These are phyloP conservation scores for Hypoxylon sp. DNA, from an alignment of 2,329 filamentous ascomycete genomes.

Conservation along the genomic window DNA sequence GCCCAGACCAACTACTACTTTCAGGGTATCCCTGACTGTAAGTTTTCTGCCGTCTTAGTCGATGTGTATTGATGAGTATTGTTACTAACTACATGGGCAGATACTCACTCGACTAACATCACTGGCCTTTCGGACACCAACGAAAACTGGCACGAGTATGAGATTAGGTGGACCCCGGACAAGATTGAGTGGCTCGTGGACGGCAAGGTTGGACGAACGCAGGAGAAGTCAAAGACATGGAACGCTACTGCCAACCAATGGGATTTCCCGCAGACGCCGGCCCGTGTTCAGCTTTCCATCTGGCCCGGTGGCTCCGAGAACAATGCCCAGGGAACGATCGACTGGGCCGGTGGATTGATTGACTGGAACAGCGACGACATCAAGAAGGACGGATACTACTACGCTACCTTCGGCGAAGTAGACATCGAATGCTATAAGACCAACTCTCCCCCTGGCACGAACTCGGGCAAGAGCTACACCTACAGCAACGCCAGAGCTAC, in stretches of 20 bases:
- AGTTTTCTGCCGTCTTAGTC: constrained; percentile 53
- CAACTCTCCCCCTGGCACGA: constrained; percentile 71
- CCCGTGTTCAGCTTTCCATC: constrained; percentile 91
- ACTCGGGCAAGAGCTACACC: constrained; percentile 78
- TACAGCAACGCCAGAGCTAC: constrained; percentile 75
- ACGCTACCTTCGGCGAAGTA: constrained; percentile 81
- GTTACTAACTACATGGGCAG: constrained; percentile 58
- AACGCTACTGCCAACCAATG: constrained; percentile 85
- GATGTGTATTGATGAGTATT: constrained; percentile 12
- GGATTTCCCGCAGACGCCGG: constrained; percentile 90
- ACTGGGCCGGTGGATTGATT: constrained; percentile 92
- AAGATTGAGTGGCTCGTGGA: constrained; percentile 88
- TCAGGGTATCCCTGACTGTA: constrained; percentile 92
- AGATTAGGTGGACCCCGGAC: constrained; percentile 93
- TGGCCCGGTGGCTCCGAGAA: constrained; percentile 89
- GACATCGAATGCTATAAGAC: constrained; percentile 87
- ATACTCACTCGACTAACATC: constrained; percentile 81
- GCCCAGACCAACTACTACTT: constrained; percentile 98
- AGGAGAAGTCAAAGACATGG: constrained; percentile 84
- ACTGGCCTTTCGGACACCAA: constrained; percentile 75
- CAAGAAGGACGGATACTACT: constrained; percentile 88
- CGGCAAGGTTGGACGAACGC: constrained; percentile 78
- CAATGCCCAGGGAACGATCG: constrained; percentile 86
- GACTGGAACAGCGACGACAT: constrained; percentile 89
- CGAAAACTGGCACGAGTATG: constrained; percentile 86